Conservation (phyloP, 257 asterid species). For the Jasminum sambac region DNA sequence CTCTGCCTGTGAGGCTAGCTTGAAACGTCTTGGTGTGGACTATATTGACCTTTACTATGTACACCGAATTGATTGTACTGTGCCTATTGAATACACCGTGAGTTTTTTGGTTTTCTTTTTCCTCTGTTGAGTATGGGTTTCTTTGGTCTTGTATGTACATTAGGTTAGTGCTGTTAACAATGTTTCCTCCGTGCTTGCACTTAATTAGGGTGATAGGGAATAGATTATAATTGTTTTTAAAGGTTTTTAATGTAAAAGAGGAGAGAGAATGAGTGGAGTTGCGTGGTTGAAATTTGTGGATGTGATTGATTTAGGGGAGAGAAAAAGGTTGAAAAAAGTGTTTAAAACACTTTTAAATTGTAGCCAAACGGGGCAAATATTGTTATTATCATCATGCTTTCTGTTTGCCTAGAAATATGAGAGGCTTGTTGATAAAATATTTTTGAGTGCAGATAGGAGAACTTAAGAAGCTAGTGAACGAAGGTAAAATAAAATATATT, state of each 20-base stretch:
- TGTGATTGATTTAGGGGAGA: no score
- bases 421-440: background rate
- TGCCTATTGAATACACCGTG: conserved; percentile 68
- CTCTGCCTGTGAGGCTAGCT: conserved; percentile 65
- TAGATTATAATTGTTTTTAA: no score
- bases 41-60: conserved; percentile 60
- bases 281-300: no score
- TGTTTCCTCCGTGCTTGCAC: background rate
- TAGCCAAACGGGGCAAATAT: no score
- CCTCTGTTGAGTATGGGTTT: background rate
- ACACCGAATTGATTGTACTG: conserved; percentile 53
- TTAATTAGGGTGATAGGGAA: no score
- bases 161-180: background rate
- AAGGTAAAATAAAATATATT: conserved; percentile 59
- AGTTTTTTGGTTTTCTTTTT: conserved; percentile 16
- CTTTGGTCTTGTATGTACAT: background rate
- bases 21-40: conserved; percentile 56
- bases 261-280: no score
- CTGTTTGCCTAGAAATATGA: background rate
- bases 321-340: no score
- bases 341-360: no score
- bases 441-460: conserved; percentile 42
- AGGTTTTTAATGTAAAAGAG: no score
- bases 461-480: conserved; percentile 55
- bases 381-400: no score